These are phyloP conservation scores for Candida germanica DNA, from an alignment of 805 yeast species.

Conservation along the genomic window DNA sequence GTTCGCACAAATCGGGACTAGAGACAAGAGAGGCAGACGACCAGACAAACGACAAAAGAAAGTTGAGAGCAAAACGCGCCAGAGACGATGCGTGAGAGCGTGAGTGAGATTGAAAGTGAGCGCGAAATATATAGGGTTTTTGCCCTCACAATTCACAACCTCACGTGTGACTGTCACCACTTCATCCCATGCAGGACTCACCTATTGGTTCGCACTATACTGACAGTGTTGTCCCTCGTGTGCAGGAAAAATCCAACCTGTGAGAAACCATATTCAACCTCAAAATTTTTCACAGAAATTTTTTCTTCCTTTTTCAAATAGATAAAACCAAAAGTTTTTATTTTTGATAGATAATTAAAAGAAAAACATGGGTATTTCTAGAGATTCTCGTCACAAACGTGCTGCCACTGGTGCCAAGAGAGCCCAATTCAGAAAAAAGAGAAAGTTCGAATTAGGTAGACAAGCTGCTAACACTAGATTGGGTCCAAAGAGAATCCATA, in stretches of 20 bases:
- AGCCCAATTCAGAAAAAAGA: constrained; percentile 99
- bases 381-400: constrained; percentile 99
- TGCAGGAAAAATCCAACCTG: background rate
- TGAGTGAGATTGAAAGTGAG: too few species aligned
- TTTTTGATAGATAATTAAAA: constrained; percentile 5
- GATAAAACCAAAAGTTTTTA: constrained; percentile 5
- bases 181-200: too few species aligned
- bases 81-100: too few species aligned
- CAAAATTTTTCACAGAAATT: constrained; percentile 8
- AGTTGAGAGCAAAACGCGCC: too few species aligned
- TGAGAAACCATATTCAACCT: constrained; percentile 1
- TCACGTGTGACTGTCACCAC: too few species aligned
- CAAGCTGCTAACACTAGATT: constrained; percentile 99
- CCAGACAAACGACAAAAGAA: too few species aligned
- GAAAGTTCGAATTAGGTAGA: constrained; percentile 99
- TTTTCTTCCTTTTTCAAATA: constrained; percentile 2
- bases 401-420: constrained; percentile 99
- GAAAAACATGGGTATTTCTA: constrained; percentile 96
- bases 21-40: too few species aligned
- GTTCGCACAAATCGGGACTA: too few species aligned
- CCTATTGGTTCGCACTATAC: too few species aligned
- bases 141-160: too few species aligned
- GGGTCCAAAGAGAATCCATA: constrained; percentile 97
- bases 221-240: too few species aligned
- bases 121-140: too few species aligned